Evolutionary conservation across 441 rosid genomes (phyloP), one percentile per base, ranked within the genome.

Genomic region (Erysimum cheiri): DNA sequence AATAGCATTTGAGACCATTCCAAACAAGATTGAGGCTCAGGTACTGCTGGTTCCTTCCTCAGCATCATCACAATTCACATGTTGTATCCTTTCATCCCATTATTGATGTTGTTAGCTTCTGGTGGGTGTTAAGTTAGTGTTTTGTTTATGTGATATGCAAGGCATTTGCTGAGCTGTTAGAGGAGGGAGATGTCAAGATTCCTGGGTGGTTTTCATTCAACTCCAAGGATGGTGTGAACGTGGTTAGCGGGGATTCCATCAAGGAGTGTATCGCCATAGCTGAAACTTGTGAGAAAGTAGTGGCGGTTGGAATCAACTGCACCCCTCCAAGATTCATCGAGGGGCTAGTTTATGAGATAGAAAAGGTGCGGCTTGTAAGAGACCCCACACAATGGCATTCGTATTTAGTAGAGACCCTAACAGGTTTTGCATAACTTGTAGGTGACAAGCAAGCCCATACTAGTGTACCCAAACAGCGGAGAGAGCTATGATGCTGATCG

Each of bases 21-120:
- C 98, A 43, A 93, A 93, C 80, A 90, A 85, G 86, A 70, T 89
- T 5, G 98, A 91, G 87, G 97, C 97, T 77, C 91, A 86, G 98
- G 98, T 90, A 79, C 46, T 56, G 48, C 11, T 12, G 7, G 17
- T 37, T 58, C 24, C 24, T 22, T 22, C 26, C 41, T 15, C 29
- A 10, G 43, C 61, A 56, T 26, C 24, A 28, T n/a, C n/a, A 43
- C 10, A 28, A 5, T 14, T 40, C 13, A n/a, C 35, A 29, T 60
- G 4, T 14, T 29, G 26, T 35, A 37, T 19, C 44, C 67, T 49
- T 60, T 50, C 33, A 36, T 37, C 29, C 33, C 36, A 11, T 19
- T 44, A 0, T 8, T 11, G 46, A 31, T 33, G 49, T 2, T 53
- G 44, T 50, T 32, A 35, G 55, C 55, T 54, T 46, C n/a, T 17